Conservation (phyloP, 2,329 filamentous ascomycete species). For the Clonostachys rosea region DNA sequence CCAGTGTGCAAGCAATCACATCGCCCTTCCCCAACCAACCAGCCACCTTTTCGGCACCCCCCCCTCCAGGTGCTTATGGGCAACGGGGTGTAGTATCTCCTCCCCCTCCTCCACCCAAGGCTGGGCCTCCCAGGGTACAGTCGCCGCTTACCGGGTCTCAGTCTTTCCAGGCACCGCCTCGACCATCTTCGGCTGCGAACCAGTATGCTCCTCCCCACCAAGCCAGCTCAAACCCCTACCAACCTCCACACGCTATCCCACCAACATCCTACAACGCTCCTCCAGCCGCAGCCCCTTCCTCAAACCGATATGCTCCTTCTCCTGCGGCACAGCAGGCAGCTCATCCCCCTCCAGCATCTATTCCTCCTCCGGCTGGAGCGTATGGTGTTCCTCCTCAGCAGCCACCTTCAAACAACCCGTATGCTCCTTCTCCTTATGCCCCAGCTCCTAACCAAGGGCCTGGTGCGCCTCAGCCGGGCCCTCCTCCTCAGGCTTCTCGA, state of each 20-base stretch:
- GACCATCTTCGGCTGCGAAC: constrained; percentile 61
- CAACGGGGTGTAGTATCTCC: constrained; percentile 63
- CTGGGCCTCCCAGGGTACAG: constrained; percentile 62
- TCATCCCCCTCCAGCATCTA: constrained; percentile 30
- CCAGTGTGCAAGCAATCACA: constrained; percentile 63
- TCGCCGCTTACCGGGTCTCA: constrained; percentile 63
- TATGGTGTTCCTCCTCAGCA: constrained; percentile 42
- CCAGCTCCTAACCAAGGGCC: constrained; percentile 37
- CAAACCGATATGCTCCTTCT: constrained; percentile 71
- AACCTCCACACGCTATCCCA: constrained; percentile 61
- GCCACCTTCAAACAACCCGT: constrained; percentile 44
- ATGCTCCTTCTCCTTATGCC: constrained; percentile 53
- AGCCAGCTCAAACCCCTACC: constrained; percentile 60
- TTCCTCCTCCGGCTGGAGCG: constrained; percentile 39
- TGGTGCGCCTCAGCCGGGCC: constrained; percentile 28
- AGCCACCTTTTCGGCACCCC: constrained; percentile 45
- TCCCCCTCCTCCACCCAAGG: constrained; percentile 81
- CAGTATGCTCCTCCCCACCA: constrained; percentile 44
- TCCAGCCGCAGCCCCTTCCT: constrained; percentile 62
- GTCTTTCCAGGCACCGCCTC: constrained; percentile 49
- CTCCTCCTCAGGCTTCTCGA: constrained; percentile 22
- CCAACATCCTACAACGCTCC: constrained; percentile 83
- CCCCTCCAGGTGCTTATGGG: constrained; percentile 53
- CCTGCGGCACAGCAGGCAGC: constrained; percentile 50
- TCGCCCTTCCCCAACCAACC: constrained; percentile 71